These are phyloP conservation scores for Kurtzmaniella quercitrusa DNA, from an alignment of 1,139 yeast species.

Conservation along the genomic window DNA sequence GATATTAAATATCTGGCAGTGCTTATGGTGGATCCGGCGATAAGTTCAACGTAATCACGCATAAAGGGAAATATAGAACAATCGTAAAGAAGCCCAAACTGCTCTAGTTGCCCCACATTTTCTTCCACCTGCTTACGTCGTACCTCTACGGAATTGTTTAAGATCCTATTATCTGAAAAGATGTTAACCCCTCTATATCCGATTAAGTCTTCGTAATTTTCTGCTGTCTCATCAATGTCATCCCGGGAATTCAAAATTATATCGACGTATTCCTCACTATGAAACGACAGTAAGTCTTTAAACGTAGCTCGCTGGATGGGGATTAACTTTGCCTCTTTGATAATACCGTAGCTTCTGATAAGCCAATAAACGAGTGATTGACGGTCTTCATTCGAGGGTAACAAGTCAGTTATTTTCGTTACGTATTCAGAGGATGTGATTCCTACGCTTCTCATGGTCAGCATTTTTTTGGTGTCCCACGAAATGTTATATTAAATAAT, in stretches of 20 bases:
- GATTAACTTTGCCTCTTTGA: slow-evolving; percentile 20
- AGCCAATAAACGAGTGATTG: slow-evolving; percentile 44
- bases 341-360: slow-evolving; percentile 39
- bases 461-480: not conserved
- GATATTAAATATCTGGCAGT: slow-evolving; percentile 36
- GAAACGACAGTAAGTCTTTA: slow-evolving; percentile 33
- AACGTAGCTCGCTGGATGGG: slow-evolving; percentile 19
- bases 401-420: slow-evolving; percentile 32
- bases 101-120: slow-evolving; percentile 8
- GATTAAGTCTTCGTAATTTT: slow-evolving; percentile 2
- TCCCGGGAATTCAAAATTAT: slow-evolving; percentile 24
- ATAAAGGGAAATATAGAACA: slow-evolving; percentile 61
- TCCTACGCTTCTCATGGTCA: slow-evolving; percentile 16
- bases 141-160: not conserved
- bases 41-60: slow-evolving; percentile 43
- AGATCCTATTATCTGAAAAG: slow-evolving; percentile 1
- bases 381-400: slow-evolving; percentile 53
- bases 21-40: slow-evolving; percentile 58
- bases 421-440: slow-evolving; percentile 17
- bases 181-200: slow-evolving; percentile 6
- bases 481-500: not conserved
- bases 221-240: slow-evolving; percentile 8
- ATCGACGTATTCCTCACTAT: slow-evolving; percentile 33
- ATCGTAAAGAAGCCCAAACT: slow-evolving; percentile 51
- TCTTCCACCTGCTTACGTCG: slow-evolving; percentile 2